Base-by-base conservation (phyloP, 768 basidiomycete species). In the Suillus spraguei region DNA sequence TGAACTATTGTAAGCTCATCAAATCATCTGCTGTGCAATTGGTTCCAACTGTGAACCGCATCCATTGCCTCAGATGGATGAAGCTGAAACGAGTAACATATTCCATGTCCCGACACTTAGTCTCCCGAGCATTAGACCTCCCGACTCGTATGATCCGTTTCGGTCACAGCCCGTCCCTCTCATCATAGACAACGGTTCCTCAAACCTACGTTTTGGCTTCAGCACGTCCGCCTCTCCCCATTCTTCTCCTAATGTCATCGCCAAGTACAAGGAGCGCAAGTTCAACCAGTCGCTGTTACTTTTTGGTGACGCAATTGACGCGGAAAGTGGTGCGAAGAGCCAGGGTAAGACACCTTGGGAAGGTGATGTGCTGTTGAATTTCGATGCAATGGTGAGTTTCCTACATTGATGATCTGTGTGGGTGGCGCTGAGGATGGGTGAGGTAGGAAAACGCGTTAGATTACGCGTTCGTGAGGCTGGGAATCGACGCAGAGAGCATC, bases 401-500 rank as follows among this genome's bases (percentile, higher is more conserved):
- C 46, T 44, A 20, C 4, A 49, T 7, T n/a, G 9, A 22, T 55
- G 2, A 39, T 32, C 49, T n/a, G 61, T 22, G 44, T 16, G 22
- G 72, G 56, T 42, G 39, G 22, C 32, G 33, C 32, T 36, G 62
- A 63, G 42, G 42, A 36, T 39, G 38, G 32, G 46, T 52, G 62
- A 60, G 38, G 69, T 81, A 98, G 97, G 97, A 99, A 83, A 88
- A 94, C 73, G 92, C 92, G 8, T 79, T 99, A 61, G 97, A 99
- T 79, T 95, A 91, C 76, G 88, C 91, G 38, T 95, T 98, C 72
- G 82, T 94, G 63, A 87, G 89, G 60, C 82, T 99, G 14, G 94
- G 94, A 2, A 88, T 98, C 65, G 88, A 94, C 68, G 83, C 87
- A 0, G 78, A 87, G 2, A 82, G 83, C 13, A 83, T 99, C 33